phyloP scores from a whole-genome alignment of 2,329 filamentous ascomycete genomes.

The Cercospora zeae-maydis region DNA sequence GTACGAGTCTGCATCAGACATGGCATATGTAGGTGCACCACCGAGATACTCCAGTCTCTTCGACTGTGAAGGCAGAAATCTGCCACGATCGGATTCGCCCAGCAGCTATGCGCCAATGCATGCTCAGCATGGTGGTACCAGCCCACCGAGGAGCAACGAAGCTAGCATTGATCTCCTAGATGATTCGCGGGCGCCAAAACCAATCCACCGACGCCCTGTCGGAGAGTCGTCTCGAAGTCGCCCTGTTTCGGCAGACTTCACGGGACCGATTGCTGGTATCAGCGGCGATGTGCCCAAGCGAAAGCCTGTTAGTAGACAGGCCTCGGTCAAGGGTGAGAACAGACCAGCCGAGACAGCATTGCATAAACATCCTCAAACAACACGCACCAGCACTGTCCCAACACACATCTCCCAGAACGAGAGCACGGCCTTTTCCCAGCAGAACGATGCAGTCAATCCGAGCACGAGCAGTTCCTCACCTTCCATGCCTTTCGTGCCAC shows the following conservation, averaged over 20 bases:
- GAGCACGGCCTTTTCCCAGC: not conserved
- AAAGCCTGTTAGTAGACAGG: slow-evolving; percentile 14
- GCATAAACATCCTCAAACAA: not conserved
- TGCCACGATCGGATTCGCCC: slow-evolving; percentile 39
- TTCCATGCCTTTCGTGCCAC: slow-evolving; percentile 9
- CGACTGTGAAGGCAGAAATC: slow-evolving; percentile 34
- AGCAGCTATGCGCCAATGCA: slow-evolving; percentile 40
- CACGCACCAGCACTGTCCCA: not conserved
- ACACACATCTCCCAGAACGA: not conserved
- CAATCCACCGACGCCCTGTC: slow-evolving; percentile 1
- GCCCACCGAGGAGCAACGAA: slow-evolving; percentile 30
- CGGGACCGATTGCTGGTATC: not conserved
- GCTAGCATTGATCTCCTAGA: slow-evolving; percentile 14
- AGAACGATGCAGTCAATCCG: slow-evolving; percentile 1
- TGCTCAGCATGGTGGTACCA: slow-evolving; percentile 42
- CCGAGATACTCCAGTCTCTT: slow-evolving; percentile 46
- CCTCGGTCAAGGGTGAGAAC: slow-evolving; percentile 18
- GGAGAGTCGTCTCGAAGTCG: not conserved
- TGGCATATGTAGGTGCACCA: slow-evolving; percentile 39
- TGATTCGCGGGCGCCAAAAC: slow-evolving; percentile 1
- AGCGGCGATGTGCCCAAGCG: slow-evolving; percentile 14
- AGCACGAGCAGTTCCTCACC: not conserved
- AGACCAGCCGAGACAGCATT: slow-evolving; percentile 8
- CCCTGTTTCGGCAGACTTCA: slow-evolving; percentile 3
- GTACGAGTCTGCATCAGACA: slow-evolving; percentile 17